These are phyloP conservation scores for Neofusicoccum parvum DNA, from an alignment of 2,329 filamentous ascomycete genomes.

Conservation along the genomic window DNA sequence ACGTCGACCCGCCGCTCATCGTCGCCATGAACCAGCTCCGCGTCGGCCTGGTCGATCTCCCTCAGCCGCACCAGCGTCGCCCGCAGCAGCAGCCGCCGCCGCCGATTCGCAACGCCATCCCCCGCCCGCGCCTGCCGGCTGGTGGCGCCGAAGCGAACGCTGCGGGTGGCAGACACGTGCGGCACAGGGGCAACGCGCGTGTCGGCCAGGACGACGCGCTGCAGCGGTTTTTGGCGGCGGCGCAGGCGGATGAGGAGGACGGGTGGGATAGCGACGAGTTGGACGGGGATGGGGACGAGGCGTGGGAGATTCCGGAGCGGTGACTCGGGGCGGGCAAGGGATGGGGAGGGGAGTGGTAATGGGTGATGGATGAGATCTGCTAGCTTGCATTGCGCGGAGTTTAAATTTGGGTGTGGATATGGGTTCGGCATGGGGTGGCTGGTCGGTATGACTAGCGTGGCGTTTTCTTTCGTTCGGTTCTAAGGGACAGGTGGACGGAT, in stretches of 20 bases:
- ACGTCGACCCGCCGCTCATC: background rate
- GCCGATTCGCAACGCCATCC: background rate
- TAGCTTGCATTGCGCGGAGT: slow-evolving; percentile 13
- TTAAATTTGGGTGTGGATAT: background rate
- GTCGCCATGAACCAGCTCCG: slow-evolving; percentile 7
- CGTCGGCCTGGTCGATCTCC: background rate
- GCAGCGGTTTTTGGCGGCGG: slow-evolving; percentile 56
- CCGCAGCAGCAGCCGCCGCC: background rate
- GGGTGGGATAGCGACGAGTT: slow-evolving; percentile 63
- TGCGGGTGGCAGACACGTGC: background rate
- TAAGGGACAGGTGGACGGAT: too few species aligned
- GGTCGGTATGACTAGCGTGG: background rate
- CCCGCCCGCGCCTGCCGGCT: background rate
- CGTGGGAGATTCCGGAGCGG: slow-evolving; percentile 25
- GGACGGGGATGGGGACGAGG: slow-evolving; percentile 35
- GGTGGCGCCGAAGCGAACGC: background rate
- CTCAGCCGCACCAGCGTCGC: background rate
- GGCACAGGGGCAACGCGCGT: background rate
- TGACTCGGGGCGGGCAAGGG: background rate
- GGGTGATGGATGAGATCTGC: background rate
- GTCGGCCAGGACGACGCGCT: slow-evolving; percentile 35
- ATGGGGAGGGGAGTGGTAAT: background rate
- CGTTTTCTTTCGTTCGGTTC: background rate
- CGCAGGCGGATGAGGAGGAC: slow-evolving; percentile 57
- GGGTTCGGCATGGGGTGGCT: background rate